These are phyloP conservation scores for Hanseniaspora clermontiae DNA, from an alignment of 805 yeast species.

Conservation along the genomic window DNA sequence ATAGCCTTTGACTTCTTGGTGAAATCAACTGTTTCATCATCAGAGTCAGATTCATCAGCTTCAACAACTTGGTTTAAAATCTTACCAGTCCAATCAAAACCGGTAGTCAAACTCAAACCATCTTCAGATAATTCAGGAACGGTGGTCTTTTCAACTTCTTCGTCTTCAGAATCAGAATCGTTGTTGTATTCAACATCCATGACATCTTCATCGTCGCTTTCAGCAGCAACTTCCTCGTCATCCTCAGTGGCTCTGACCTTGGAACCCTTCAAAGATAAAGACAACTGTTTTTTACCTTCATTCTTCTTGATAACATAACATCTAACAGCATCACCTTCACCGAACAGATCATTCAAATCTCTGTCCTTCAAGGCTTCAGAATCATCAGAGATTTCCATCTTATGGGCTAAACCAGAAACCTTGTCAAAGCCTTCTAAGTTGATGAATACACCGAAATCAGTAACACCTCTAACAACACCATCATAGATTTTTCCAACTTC, in stretches of 20 bases:
- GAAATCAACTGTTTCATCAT: constrained; percentile 34
- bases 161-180: constrained; percentile 25
- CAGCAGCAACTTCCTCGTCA: constrained; percentile 23
- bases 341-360: constrained; percentile 54
- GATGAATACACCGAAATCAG: constrained; percentile 86
- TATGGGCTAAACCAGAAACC: constrained; percentile 79
- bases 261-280: constrained; percentile 91
- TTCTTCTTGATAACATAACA: constrained; percentile 62
- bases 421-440: constrained; percentile 61
- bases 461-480: constrained; percentile 64
- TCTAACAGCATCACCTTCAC: constrained; percentile 82
- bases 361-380: constrained; percentile 30
- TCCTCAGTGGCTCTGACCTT: constrained; percentile 42
- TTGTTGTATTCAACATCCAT: constrained; percentile 23
- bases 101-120: constrained; percentile 64
- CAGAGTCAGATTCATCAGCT: constrained; percentile 40
- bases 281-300: constrained; percentile 53
- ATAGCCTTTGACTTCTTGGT: constrained; percentile 32
- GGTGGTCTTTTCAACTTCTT: constrained; percentile 22
- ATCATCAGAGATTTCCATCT: constrained; percentile 68
- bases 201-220: constrained; percentile 25
- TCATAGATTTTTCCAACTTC: constrained; percentile 57
- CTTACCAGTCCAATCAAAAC: constrained; percentile 93
- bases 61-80: constrained; percentile 65
- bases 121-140: constrained; percentile 23